Conservation (phyloP, 306 rosid species). For the Sesbania bispinosa region DNA sequence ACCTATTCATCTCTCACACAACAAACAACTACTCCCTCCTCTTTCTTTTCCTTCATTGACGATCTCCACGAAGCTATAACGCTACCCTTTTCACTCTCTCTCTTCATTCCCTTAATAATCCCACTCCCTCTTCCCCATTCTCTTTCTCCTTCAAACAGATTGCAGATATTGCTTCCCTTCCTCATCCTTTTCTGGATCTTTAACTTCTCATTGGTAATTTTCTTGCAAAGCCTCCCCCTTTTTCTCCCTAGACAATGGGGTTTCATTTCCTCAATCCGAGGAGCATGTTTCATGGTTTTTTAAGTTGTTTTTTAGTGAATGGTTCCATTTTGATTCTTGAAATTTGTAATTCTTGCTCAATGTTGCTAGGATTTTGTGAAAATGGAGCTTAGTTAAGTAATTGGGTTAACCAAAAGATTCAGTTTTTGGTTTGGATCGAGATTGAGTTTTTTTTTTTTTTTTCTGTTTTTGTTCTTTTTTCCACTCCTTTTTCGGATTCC, state of each 20-base stretch:
- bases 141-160: background rate
- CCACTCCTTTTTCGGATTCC: background rate
- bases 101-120: conserved; percentile 38
- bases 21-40: conserved; percentile 26
- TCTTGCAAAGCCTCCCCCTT: background rate
- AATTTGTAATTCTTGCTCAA: conserved; percentile 4
- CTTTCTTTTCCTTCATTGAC: conserved; percentile 39
- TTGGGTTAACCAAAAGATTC: conserved; percentile 13
- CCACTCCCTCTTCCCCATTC: background rate
- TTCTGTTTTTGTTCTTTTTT: no score
- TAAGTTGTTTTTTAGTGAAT: background rate
- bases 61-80: conserved; percentile 73
- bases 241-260: background rate
- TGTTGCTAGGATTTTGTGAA: conserved; percentile 14
- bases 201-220: conserved; percentile 39
- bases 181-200: conserved; percentile 32
- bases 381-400: conserved; percentile 14
- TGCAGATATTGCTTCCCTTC: background rate
- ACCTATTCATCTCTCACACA: conserved; percentile 10
- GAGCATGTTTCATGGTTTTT: background rate
- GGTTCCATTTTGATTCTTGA: background rate
- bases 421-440: conserved; percentile 16
- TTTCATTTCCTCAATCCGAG: background rate
- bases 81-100: background rate
- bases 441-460: background rate